Evolutionary conservation across 2,329 filamentous ascomycete genomes (phyloP).

Genomic region (Penicillium vulpinum): DNA sequence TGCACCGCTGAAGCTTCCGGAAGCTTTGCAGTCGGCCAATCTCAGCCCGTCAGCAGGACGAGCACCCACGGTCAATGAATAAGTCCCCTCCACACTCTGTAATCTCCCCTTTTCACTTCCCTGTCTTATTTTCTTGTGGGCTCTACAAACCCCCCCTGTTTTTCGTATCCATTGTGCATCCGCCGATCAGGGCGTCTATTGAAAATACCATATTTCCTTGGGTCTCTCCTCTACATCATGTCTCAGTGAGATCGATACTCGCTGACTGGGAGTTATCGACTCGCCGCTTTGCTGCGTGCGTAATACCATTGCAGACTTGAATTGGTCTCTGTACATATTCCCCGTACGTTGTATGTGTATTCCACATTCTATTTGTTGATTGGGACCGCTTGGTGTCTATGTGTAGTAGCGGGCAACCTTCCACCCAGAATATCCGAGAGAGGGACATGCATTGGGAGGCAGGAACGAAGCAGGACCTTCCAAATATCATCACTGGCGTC

Average conservation of each 20-base stretch:
- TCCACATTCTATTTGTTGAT: background rate
- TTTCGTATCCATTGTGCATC: constrained; percentile 18
- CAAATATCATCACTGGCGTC: no score
- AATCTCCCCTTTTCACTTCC: constrained; percentile 5
- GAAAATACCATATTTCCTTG: constrained; percentile 23
- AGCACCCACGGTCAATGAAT: constrained; percentile 26
- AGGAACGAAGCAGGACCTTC: no score
- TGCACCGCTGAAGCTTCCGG: constrained; percentile 67
- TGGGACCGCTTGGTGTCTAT: background rate
- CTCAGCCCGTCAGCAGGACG: constrained; percentile 29
- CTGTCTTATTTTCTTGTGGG: constrained; percentile 5
- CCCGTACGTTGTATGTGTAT: constrained; percentile 3
- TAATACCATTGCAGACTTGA: background rate
- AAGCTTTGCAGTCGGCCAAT: constrained; percentile 39
- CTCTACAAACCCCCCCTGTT: background rate
- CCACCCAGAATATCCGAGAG: no score
- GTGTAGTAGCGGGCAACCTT: background rate
- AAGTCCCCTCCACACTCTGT: constrained; percentile 3
- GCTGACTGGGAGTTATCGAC: background rate
- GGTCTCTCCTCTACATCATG: constrained; percentile 3
- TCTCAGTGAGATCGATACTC: background rate
- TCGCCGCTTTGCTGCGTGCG: background rate
- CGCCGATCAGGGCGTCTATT: constrained; percentile 25
- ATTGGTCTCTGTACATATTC: constrained; percentile 4
- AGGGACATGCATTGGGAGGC: no score